Conservation (phyloP, 495 filamentous ascomycete species). For the Barbatosphaeria neglecta region DNA sequence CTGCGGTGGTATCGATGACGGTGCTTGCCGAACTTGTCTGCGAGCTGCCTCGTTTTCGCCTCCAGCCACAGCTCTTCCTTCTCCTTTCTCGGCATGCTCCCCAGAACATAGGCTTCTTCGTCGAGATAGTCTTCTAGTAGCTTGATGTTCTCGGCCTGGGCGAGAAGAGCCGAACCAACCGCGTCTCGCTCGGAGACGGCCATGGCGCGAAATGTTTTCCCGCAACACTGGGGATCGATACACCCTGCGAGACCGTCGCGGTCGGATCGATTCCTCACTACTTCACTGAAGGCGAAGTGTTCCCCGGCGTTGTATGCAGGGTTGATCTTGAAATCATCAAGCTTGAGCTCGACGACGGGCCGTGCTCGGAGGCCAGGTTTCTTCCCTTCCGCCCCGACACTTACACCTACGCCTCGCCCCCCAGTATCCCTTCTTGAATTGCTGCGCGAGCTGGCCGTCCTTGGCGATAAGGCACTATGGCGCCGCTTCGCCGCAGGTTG, state of each 20-base stretch:
- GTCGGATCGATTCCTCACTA: conserved; percentile 60
- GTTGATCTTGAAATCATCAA: conserved; percentile 78
- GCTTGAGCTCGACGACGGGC: conserved; percentile 37
- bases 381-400: conserved; percentile 20
- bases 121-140: conserved; percentile 61
- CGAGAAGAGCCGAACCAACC: conserved; percentile 13
- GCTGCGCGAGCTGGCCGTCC: not conserved
- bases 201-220: conserved; percentile 55
- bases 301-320: conserved; percentile 58
- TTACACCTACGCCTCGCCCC: not conserved
- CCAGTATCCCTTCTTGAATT: not conserved
- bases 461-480: not conserved
- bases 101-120: conserved; percentile 35
- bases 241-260: conserved; percentile 75
- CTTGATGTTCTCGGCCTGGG: conserved; percentile 31
- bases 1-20: conserved; percentile 58
- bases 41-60: conserved; percentile 54
- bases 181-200: conserved; percentile 34
- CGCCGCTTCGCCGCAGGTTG: not conserved
- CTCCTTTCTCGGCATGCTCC: conserved; percentile 35
- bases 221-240: conserved; percentile 65
- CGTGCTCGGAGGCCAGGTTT: conserved; percentile 32
- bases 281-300: conserved; percentile 61
- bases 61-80: conserved; percentile 48
- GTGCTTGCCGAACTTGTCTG: conserved; percentile 65